A percentile compares a stretch with the other conserved stretches of the same genome.
Conservation (phyloP, 805 yeast genomes). For the Candida coquimbonensis region DNA sequence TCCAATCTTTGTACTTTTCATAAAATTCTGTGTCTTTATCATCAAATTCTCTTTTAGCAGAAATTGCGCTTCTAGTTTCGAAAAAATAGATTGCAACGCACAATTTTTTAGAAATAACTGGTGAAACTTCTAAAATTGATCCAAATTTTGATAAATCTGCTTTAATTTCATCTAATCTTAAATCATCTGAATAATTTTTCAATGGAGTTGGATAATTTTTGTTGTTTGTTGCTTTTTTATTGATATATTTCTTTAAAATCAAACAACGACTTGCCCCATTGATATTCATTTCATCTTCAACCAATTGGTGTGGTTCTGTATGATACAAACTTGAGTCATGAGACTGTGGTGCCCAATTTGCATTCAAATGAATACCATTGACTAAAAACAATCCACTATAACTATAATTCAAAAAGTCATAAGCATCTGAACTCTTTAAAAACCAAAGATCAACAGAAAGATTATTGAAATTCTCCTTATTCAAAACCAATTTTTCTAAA, state of each 20-base stretch:
- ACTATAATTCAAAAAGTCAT: conserved; percentile 43
- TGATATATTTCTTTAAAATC: conserved; percentile 35
- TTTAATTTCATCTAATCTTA: conserved; percentile 38
- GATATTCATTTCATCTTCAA: conserved; percentile 26
- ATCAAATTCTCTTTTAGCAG: conserved; percentile 44
- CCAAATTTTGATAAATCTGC: conserved; percentile 54
- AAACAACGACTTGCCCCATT: conserved; percentile 52
- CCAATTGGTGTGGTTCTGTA: conserved; percentile 11
- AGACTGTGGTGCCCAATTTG: conserved; percentile 36
- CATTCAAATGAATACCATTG: conserved; percentile 45
- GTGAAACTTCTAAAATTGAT: conserved; percentile 49
- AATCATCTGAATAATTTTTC: conserved; percentile 32
- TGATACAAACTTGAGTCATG: conserved; percentile 1
- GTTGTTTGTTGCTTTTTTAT: conserved; percentile 13
- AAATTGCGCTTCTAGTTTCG: conserved; percentile 52
- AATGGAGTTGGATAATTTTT: conserved; percentile 36
- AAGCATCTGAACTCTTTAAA: conserved; percentile 45
- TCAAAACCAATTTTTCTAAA: conserved; percentile 38
- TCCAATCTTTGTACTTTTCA: conserved; percentile 51
- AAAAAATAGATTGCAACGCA: conserved; percentile 55
- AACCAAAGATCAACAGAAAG: conserved; percentile 42
- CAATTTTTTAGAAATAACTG: conserved; percentile 60
- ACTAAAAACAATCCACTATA: conserved; percentile 47
- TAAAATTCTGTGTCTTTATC: conserved; percentile 28
- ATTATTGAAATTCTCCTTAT: conserved; percentile 19